A percentile compares a stretch with the other conserved stretches of the same genome.
These are phyloP conservation scores for Glycine soja DNA, from an alignment of 306 rosid species.

Conservation along the genomic window DNA sequence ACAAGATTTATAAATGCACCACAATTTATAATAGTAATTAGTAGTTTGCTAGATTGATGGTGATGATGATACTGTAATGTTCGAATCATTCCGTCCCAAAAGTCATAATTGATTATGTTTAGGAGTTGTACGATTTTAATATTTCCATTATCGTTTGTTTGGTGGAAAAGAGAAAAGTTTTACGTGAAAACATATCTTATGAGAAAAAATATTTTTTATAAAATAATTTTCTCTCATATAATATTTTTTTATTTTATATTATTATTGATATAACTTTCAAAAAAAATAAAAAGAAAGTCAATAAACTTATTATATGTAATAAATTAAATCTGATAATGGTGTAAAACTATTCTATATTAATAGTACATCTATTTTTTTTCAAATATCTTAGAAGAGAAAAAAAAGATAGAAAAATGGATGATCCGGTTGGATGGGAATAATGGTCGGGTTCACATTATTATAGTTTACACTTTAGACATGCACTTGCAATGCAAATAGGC, in stretches of 20 bases:
- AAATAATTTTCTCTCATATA: too few species aligned
- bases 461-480: not conserved
- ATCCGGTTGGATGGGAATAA: not conserved
- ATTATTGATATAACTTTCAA: too few species aligned
- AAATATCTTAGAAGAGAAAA: not conserved
- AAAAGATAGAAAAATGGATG: not conserved
- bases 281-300: too few species aligned
- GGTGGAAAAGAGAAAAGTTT: conserved; percentile 24
- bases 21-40: not conserved
- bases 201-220: too few species aligned
- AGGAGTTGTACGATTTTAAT: not conserved
- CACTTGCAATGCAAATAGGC: not conserved
- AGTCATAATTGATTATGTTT: not conserved
- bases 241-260: too few species aligned
- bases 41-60: not conserved
- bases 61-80: not conserved
- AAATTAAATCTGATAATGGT: too few species aligned
- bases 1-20: not conserved
- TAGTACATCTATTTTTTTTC: too few species aligned
- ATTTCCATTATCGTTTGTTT: not conserved
- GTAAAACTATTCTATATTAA: too few species aligned
- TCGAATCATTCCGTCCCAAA: not conserved
- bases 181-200: too few species aligned
- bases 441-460: conserved; percentile 25
- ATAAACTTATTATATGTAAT: too few species aligned